Conservation (phyloP, 345 rosid species). For the Anacardium occidentale region DNA sequence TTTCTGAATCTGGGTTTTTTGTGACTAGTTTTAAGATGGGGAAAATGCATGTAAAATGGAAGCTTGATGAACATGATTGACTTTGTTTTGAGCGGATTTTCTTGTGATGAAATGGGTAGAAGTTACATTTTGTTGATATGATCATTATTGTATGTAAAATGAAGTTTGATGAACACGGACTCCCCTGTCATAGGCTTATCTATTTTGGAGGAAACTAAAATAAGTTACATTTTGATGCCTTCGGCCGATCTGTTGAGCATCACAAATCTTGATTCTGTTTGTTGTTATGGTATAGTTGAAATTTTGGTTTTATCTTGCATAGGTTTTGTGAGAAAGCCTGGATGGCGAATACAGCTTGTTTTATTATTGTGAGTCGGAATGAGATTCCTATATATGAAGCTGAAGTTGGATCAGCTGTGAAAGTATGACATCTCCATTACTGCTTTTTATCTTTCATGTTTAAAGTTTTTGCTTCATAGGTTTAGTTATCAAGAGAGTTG, state of each 20-base stretch:
- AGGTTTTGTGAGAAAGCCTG: background rate
- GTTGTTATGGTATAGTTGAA: background rate
- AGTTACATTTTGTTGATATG: background rate
- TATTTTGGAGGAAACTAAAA: too few species aligned
- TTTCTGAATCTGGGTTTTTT: background rate
- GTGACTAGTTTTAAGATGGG: too few species aligned
- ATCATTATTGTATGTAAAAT: too few species aligned
- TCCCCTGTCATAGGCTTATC: too few species aligned
- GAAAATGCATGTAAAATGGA: too few species aligned
- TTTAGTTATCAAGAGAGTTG: background rate
- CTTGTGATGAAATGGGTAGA: background rate
- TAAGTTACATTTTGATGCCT: too few species aligned
- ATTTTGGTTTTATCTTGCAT: background rate
- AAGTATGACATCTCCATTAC: slow-evolving; percentile 38
- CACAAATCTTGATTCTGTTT: background rate
- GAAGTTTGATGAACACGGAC: too few species aligned
- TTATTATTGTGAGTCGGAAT: slow-evolving; percentile 81
- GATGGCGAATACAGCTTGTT: slow-evolving; percentile 90
- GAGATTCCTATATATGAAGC: slow-evolving; percentile 97
- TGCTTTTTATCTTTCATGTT: background rate
- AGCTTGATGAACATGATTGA: too few species aligned
- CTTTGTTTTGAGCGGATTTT: too few species aligned
- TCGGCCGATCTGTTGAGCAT: background rate
- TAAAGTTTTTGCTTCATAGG: background rate
- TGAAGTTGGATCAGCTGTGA: slow-evolving; percentile 88